A percentile compares a stretch with the other conserved stretches of the same genome.
phyloP scores from a whole-genome alignment of 768 basidiomycete genomes.

The Calvatia gigantea region DNA sequence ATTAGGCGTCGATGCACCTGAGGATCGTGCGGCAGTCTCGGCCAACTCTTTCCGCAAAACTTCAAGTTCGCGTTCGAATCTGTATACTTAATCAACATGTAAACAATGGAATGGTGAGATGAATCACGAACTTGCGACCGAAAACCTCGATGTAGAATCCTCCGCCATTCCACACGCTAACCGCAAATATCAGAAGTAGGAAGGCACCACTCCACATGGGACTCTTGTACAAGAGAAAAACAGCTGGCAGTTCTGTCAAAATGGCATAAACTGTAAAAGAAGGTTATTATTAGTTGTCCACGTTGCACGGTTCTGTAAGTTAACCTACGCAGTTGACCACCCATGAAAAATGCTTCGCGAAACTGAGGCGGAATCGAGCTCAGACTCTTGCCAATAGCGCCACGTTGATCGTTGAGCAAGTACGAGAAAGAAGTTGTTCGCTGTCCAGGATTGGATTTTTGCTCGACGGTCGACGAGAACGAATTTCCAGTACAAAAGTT shows the following conservation, averaged over 20 bases:
- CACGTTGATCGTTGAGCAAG: conserved; percentile 84
- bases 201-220: conserved; percentile 75
- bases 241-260: conserved; percentile 81
- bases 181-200: conserved; percentile 75
- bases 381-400: conserved; percentile 73
- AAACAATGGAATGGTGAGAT: conserved; percentile 11
- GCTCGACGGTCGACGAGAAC: conserved; percentile 82
- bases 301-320: background rate
- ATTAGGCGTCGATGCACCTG: conserved; percentile 46
- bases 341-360: conserved; percentile 75
- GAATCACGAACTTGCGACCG: conserved; percentile 78
- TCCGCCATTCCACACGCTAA: conserved; percentile 94
- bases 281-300: background rate
- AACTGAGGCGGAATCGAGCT: conserved; percentile 55
- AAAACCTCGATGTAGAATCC: conserved; percentile 97
- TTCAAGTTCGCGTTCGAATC: conserved; percentile 92
- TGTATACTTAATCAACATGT: conserved; percentile 25
- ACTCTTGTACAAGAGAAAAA: conserved; percentile 81
- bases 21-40: conserved; percentile 49
- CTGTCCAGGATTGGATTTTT: conserved; percentile 90
- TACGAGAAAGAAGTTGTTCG: conserved; percentile 88
- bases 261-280: conserved; percentile 67
- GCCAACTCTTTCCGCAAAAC: conserved; percentile 88
- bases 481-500: conserved; percentile 94
- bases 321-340: conserved; percentile 71